Evolutionary conservation across 2,329 filamentous ascomycete genomes (phyloP), one percentile per base, ranked within the genome.

Genomic region (Sclerotinia nivalis): DNA sequence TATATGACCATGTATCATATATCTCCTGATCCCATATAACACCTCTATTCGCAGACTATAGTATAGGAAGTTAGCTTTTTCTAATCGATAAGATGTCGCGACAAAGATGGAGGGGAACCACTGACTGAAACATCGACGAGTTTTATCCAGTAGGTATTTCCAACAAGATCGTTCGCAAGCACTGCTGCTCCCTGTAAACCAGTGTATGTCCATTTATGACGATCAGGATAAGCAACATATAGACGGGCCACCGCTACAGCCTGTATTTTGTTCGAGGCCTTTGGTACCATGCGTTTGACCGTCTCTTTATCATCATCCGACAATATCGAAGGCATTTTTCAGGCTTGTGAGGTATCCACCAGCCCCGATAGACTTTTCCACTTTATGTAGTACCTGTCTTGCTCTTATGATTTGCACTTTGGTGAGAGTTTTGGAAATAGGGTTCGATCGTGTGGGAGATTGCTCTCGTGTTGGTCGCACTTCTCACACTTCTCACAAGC

Each of bases 1-100:
- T 97, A 84, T 98, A 99, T 73, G 86, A 85, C 85, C 97, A 98
- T 65, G 89, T 89, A 76, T 99, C 95, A 82, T 97, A 99, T 76
- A 99, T 93, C 82, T 99, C 96, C 82, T 98, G 95, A 78, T 97
- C 94, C 93, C 93, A 97, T 77, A 97, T 91, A 65, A 97, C 93
- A 70, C 95, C 94, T 79, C 91, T 88, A 78, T 89, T 90, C 65
- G 90, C 84, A 70, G 93, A 86, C 90, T 95, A 78, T 59, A 52
- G n/a, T 94, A 78, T 58, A 47, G 22, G 62, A 60, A 65, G 66
- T 76, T 72, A 76, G 75, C 68, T 70, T 66, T 68, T 40, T 34
- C 20, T 25, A 25, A 50, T 31, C 13, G 65, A 49, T 34, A 15
- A 47, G 15, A 28, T 60, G 61, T 45, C 18, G 37, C 20, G 37